Percentiles rank a stretch among this genome's conserved stretches.
Conservation (phyloP, 805 yeast species). For the Saturnispora dispora region DNA sequence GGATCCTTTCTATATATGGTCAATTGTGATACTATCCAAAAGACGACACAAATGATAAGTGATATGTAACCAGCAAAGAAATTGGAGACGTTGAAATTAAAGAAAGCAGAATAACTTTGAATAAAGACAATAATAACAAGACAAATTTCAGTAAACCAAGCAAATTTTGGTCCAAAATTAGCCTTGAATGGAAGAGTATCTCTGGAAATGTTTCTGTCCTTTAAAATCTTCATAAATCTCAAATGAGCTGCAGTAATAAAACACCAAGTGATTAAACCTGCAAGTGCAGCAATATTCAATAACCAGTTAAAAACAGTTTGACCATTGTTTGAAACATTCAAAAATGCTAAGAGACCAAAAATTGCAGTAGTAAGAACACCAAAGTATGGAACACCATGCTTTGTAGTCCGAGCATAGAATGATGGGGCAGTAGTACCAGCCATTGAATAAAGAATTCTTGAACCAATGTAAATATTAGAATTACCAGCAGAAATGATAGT, state of each 20-base stretch:
- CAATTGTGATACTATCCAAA: slow-evolving; percentile 41
- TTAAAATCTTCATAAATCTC: slow-evolving; percentile 60
- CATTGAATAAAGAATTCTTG: slow-evolving; percentile 58
- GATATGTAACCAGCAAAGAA: slow-evolving; percentile 71
- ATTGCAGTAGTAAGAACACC: slow-evolving; percentile 49
- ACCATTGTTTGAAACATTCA: slow-evolving; percentile 47
- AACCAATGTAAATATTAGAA: slow-evolving; percentile 64
- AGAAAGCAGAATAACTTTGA: slow-evolving; percentile 64
- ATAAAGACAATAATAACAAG: slow-evolving; percentile 50
- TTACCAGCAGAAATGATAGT: slow-evolving; percentile 75
- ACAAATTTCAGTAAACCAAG: slow-evolving; percentile 51
- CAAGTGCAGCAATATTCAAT: slow-evolving; percentile 64
- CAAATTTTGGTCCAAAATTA: slow-evolving; percentile 50
- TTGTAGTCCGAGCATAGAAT: slow-evolving; percentile 39
- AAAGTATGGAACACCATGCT: slow-evolving; percentile 51
- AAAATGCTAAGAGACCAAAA: slow-evolving; percentile 57
- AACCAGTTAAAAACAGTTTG: slow-evolving; percentile 61
- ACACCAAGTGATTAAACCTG: slow-evolving; percentile 69
- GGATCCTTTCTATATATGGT: slow-evolving; percentile 44
- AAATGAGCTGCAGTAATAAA: slow-evolving; percentile 56
- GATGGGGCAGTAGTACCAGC: slow-evolving; percentile 54
- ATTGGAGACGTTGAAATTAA: slow-evolving; percentile 39
- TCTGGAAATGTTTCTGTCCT: slow-evolving; percentile 53
- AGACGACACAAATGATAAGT: slow-evolving; percentile 44
- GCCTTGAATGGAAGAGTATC: slow-evolving; percentile 70